phyloP scores from a whole-genome alignment of 306 rosid genomes.

The Dryas alaskensis region DNA sequence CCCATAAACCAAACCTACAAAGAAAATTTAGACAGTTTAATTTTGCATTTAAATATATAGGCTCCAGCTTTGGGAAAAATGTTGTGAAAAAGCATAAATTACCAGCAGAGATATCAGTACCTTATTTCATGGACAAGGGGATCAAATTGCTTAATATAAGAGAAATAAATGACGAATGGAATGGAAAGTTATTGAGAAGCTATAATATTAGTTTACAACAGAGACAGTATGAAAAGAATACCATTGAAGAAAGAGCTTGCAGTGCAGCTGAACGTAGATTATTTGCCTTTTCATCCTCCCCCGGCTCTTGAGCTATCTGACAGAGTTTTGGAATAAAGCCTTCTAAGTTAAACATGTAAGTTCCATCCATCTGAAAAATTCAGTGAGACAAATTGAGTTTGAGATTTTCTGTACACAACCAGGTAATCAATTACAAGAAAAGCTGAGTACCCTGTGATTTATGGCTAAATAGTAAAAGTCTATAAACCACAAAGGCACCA shows the following conservation, averaged over 20 bases:
- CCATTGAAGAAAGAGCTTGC: slow-evolving; percentile 87
- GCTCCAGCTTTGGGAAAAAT: background rate
- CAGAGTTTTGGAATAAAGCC: slow-evolving; percentile 76
- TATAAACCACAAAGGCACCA: slow-evolving; percentile 22
- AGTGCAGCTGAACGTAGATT: slow-evolving; percentile 62
- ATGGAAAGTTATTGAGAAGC: background rate
- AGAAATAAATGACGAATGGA: background rate
- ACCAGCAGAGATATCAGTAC: slow-evolving; percentile 4
- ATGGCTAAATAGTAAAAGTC: slow-evolving; percentile 5
- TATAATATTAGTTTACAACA: background rate
- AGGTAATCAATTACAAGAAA: background rate
- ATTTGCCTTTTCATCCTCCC: slow-evolving; percentile 60
- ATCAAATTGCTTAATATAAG: background rate
- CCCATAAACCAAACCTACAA: slow-evolving; percentile 97
- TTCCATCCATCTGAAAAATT: slow-evolving; percentile 69
- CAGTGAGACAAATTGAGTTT: slow-evolving; percentile 18
- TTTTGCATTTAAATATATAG: slow-evolving; percentile 2
- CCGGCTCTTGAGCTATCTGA: slow-evolving; percentile 78
- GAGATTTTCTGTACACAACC: background rate
- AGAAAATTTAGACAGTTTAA: slow-evolving; percentile 28
- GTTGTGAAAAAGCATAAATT: background rate
- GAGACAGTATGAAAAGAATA: slow-evolving; percentile 37
- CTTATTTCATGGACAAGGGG: background rate
- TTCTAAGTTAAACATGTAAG: slow-evolving; percentile 77
- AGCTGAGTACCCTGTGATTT: slow-evolving; percentile 4